These are phyloP conservation scores for Solanum chaucha DNA, from an alignment of 257 asterid genomes.

Conservation along the genomic window DNA sequence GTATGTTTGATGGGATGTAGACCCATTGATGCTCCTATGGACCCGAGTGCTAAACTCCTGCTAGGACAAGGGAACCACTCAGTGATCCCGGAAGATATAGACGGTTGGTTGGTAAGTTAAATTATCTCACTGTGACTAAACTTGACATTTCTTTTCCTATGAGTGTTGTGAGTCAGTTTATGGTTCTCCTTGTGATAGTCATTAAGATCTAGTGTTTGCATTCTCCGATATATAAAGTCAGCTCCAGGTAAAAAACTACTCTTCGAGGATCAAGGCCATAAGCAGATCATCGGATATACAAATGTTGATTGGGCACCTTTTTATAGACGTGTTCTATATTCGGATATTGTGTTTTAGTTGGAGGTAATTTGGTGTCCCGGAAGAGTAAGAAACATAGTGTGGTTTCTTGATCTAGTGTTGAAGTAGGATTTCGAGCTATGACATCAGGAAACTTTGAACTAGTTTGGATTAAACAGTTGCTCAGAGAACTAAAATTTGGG, in stretches of 20 bases:
- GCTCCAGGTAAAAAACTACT: background rate
- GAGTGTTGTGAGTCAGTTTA: background rate
- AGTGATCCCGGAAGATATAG: background rate
- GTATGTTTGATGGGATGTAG: background rate
- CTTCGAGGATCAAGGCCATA: background rate
- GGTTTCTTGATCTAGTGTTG: background rate
- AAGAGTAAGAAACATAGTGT: background rate
- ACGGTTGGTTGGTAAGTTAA: background rate
- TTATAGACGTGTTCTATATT: background rate
- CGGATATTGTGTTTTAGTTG: background rate
- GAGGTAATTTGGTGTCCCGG: background rate
- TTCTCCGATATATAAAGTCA: background rate
- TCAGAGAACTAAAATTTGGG: background rate
- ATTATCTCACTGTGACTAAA: background rate
- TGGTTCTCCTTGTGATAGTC: background rate
- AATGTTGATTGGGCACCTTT: background rate
- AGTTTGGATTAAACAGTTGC: background rate
- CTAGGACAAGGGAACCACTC: background rate
- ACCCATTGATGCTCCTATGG: background rate
- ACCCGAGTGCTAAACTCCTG: background rate
- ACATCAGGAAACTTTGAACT: background rate
- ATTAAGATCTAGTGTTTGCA: background rate
- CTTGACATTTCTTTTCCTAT: background rate
- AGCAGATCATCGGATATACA: background rate
- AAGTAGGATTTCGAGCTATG: background rate